Conservation (phyloP, 2,329 filamentous ascomycete genomes). For the Nectriaceae sp. region DNA sequence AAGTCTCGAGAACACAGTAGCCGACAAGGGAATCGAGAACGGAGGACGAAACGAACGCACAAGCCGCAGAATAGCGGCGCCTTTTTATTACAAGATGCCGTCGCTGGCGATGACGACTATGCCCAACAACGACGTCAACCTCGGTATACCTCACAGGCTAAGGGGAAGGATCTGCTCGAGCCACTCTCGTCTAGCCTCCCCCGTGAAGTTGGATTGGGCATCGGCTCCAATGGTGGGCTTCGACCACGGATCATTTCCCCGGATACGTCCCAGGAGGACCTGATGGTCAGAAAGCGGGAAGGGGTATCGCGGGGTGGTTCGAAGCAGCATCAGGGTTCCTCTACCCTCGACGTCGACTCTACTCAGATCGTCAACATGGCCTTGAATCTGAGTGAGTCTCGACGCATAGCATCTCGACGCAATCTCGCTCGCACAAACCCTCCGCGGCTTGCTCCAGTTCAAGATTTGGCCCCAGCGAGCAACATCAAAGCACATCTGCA, state of each 20-base stretch:
- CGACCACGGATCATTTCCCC: constrained; percentile 27
- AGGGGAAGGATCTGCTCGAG: constrained; percentile 20
- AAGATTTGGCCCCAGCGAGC: constrained; percentile 54
- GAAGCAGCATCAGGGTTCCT: constrained; percentile 14
- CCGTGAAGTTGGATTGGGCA: constrained; percentile 23
- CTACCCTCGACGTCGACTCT: constrained; percentile 69
- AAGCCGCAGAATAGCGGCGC: constrained; percentile 50
- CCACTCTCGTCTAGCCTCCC: constrained; percentile 13
- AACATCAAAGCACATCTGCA: constrained; percentile 71
- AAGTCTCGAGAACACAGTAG: constrained; percentile 18
- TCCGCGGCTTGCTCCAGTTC: constrained; percentile 53
- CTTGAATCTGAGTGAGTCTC: constrained; percentile 81
- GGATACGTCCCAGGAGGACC: constrained; percentile 29
- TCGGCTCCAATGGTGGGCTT: constrained; percentile 14
- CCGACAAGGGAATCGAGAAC: constrained; percentile 23
- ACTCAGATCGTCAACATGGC: constrained; percentile 93
- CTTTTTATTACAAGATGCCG: constrained; percentile 52
- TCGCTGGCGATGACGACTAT: constrained; percentile 35
- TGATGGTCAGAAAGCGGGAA: constrained; percentile 23
- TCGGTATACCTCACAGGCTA: constrained; percentile 24
- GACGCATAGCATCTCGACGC: constrained; percentile 62
- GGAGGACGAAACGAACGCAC: constrained; percentile 34
- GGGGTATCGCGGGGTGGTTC: constrained; percentile 11
- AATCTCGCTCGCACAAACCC: constrained; percentile 54
- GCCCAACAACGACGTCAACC: constrained; percentile 31